Conservation (phyloP, 1,284 basidiomycete species). For the Amylostereum chailletii region DNA sequence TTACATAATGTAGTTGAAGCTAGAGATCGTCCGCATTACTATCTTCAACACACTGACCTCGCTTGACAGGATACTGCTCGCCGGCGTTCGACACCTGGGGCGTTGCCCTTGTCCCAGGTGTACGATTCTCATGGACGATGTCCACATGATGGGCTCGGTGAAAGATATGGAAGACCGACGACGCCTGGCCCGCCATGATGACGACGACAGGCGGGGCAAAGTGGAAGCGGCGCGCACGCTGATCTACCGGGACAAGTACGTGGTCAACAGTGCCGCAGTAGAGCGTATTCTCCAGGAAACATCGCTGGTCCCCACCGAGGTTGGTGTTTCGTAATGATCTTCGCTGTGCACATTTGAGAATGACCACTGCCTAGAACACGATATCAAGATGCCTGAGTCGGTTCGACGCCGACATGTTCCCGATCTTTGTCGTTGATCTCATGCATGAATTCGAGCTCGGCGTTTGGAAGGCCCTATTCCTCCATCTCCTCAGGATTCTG, state of each 20-base stretch:
- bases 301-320: constrained; percentile 14
- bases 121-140: constrained; percentile 10
- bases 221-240: constrained; percentile 7
- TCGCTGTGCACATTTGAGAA: neutral
- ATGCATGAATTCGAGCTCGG: constrained; percentile 17
- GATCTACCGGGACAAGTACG: constrained; percentile 11
- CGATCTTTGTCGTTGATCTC: constrained; percentile 14
- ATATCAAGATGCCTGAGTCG: neutral
- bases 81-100: constrained; percentile 10
- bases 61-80: constrained; percentile 11
- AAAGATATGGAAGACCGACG: neutral
- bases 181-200: neutral
- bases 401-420: constrained; percentile 10
- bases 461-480: constrained; percentile 19
- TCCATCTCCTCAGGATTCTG: constrained; percentile 17
- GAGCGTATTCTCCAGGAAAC: constrained; percentile 5
- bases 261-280: constrained; percentile 9
- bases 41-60: too few species aligned
- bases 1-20: too few species aligned
- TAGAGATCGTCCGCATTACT: too few species aligned
- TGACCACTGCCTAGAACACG: neutral
- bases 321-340: constrained; percentile 1
- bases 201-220: neutral
- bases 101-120: constrained; percentile 23
- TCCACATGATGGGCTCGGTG: constrained; percentile 8